A percentile compares a stretch with the other conserved stretches of the same genome.
Conservation (phyloP, 371 early-diverging fungal genomes). For the Zopfochytrium polystomum region DNA sequence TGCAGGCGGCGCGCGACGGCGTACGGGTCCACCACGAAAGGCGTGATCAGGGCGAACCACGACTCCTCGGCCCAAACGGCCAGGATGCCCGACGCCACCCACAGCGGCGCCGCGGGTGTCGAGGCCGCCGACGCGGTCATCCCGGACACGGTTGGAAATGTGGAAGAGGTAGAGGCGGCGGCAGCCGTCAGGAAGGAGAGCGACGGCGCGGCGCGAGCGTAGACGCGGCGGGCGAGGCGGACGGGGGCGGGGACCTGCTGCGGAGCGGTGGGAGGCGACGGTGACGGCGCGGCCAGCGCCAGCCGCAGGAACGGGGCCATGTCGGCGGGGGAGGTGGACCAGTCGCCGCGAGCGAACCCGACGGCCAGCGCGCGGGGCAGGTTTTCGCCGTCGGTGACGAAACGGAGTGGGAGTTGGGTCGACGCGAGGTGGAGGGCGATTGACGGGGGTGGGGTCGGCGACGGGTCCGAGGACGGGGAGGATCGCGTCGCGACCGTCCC, state of each 20-base stretch:
- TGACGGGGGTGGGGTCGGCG: neutral
- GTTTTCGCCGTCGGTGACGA: neutral
- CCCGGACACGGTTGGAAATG: neutral
- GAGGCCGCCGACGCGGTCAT: neutral
- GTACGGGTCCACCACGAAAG: conserved; percentile 28
- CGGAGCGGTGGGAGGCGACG: neutral
- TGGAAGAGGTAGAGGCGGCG: neutral
- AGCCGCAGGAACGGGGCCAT: neutral
- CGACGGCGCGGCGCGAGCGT: neutral
- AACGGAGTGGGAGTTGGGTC: too few species aligned
- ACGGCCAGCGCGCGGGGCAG: neutral
- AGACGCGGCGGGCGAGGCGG: neutral
- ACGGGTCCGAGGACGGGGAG: neutral
- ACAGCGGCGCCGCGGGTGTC: neutral
- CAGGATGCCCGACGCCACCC: neutral
- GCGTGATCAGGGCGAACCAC: conserved; percentile 15
- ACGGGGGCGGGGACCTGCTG: neutral
- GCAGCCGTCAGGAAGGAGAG: neutral
- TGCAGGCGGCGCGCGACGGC: conserved; percentile 11
- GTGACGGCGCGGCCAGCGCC: neutral
- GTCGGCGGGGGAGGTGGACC: neutral
- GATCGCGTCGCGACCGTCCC: neutral
- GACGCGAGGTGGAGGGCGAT: neutral
- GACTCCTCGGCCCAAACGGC: conserved; percentile 14
- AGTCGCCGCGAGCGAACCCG: neutral